Evolutionary conservation across 495 filamentous ascomycete species (phyloP).

Genomic region (Bathelium albidoporum): DNA sequence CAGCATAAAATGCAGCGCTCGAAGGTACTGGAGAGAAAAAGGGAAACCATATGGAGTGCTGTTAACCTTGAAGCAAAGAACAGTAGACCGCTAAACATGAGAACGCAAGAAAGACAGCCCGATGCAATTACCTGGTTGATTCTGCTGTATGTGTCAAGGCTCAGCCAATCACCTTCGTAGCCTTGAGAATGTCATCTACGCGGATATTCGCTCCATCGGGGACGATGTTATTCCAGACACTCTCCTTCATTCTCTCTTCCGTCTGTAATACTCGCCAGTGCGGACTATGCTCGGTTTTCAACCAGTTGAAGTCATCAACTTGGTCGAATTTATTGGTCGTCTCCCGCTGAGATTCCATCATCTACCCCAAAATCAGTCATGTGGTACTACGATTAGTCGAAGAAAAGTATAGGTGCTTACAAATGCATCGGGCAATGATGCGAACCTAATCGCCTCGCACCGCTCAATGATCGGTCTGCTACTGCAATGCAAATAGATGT

Average conservation of each 20-base stretch:
- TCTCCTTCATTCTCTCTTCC: constrained; percentile 48
- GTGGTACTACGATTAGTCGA: background rate
- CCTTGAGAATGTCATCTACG: constrained; percentile 57
- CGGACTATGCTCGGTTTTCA: constrained; percentile 73
- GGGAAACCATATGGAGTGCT: background rate
- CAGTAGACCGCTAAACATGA: background rate
- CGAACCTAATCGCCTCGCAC: constrained; percentile 68
- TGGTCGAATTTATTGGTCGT: constrained; percentile 67
- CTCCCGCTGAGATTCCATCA: constrained; percentile 6
- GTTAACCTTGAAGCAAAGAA: background rate
- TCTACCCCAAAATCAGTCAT: constrained; percentile 6
- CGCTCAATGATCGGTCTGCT: constrained; percentile 92
- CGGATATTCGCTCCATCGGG: constrained; percentile 51
- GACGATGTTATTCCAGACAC: constrained; percentile 62
- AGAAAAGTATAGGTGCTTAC: constrained; percentile 37
- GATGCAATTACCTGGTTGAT: background rate
- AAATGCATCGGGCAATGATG: constrained; percentile 57
- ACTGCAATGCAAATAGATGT: constrained; percentile 69
- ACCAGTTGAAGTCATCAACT: constrained; percentile 96
- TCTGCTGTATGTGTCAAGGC: background rate
- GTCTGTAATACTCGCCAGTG: constrained; percentile 70
- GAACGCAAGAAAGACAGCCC: background rate
- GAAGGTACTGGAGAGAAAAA: too few species aligned
- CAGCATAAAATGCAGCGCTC: too few species aligned
- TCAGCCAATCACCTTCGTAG: constrained; percentile 17